These are phyloP conservation scores for Saccharomycopsis hybrid DNA, from an alignment of 1,139 yeast species.

Conservation along the genomic window DNA sequence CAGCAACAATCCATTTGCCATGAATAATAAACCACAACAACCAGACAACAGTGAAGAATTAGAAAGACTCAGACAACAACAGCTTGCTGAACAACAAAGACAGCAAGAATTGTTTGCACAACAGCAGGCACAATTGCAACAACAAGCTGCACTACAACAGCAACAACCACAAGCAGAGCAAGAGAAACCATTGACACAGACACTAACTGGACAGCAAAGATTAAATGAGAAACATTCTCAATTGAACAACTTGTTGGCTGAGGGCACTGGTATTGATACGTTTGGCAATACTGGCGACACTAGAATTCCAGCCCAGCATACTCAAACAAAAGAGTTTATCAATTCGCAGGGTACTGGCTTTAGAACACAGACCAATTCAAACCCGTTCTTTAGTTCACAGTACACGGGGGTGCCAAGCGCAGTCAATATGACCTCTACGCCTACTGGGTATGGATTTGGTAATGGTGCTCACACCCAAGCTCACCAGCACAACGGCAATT, in stretches of 20 bases:
- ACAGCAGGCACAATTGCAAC: slow-evolving; percentile 25
- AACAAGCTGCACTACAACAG: slow-evolving; percentile 28
- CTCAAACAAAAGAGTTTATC: slow-evolving; percentile 71
- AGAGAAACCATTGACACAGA: slow-evolving; percentile 35
- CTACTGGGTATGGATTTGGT: slow-evolving; percentile 94
- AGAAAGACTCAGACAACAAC: slow-evolving; percentile 32
- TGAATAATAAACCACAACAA: slow-evolving; percentile 34
- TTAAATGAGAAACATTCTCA: slow-evolving; percentile 57
- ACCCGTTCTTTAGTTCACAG: slow-evolving; percentile 74
- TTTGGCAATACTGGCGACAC: slow-evolving; percentile 91
- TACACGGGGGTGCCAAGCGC: slow-evolving; percentile 67
- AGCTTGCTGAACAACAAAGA: slow-evolving; percentile 30
- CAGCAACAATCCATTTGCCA: slow-evolving; percentile 74
- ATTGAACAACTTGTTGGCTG: slow-evolving; percentile 69
- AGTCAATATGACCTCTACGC: slow-evolving; percentile 51
- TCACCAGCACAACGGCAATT: slow-evolving; percentile 22
- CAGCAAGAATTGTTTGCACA: slow-evolving; percentile 35
- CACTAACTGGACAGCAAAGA: slow-evolving; percentile 40
- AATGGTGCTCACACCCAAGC: too few relatives aligned
- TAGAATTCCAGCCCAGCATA: slow-evolving; percentile 90
- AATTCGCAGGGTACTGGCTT: slow-evolving; percentile 86
- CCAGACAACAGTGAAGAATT: slow-evolving; percentile 36
- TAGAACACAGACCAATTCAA: slow-evolving; percentile 48
- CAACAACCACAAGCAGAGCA: slow-evolving; percentile 30
- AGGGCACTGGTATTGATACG: slow-evolving; percentile 91